phyloP scores from a whole-genome alignment of 1,139 yeast genomes.

The Magnusiomyces magnusii region DNA sequence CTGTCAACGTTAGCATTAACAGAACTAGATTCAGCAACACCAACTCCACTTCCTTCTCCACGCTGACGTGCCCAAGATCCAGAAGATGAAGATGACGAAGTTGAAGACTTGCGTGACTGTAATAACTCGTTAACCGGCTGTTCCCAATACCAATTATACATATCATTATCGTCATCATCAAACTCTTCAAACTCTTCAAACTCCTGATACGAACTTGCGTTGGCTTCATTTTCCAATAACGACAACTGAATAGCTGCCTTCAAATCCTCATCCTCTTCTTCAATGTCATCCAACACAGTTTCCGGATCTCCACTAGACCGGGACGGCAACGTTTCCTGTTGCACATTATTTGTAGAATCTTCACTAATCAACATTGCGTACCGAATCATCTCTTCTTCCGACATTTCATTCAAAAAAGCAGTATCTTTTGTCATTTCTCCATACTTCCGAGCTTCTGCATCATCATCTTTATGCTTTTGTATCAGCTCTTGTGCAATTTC shows the following conservation, averaged over 20 bases:
- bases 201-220: not conserved
- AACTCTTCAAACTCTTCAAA: not conserved
- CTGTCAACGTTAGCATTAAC: too few species aligned
- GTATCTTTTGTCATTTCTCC: slow-evolving; percentile 19
- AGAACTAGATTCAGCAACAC: too few species aligned
- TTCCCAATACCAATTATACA: not conserved
- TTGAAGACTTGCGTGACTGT: not conserved
- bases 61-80: not conserved
- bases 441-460: not conserved
- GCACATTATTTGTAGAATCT: slow-evolving; percentile 13
- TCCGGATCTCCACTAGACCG: slow-evolving; percentile 13
- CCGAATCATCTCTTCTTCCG: slow-evolving; percentile 39
- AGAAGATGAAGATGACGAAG: not conserved
- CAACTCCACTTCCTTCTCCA: too few species aligned
- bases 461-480: slow-evolving; percentile 14
- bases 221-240: slow-evolving; percentile 10
- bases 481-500: slow-evolving; percentile 20
- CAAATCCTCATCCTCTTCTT: slow-evolving; percentile 23
- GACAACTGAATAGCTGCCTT: slow-evolving; percentile 24
- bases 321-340: not conserved
- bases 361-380: slow-evolving; percentile 38
- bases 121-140: not conserved
- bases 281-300: slow-evolving; percentile 21
- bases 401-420: slow-evolving; percentile 34
- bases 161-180: not conserved